Evolutionary conservation across 352 stramenopile genomes (phyloP).

Genomic region (Globisporangium cederbergense): DNA sequence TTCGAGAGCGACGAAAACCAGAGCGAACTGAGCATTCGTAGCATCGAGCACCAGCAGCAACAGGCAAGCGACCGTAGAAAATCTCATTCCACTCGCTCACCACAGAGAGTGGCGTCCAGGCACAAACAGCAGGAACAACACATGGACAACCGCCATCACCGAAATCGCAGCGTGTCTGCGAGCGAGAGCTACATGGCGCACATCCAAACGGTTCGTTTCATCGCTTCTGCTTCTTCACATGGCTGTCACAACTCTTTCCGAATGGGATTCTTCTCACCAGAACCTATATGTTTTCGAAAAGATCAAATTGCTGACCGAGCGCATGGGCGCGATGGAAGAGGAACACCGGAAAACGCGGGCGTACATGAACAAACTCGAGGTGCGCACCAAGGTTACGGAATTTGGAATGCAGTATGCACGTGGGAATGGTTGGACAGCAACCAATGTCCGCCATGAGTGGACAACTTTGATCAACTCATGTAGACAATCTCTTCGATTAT

Average conservation of each 20-base stretch:
- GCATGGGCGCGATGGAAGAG: constrained; percentile 43
- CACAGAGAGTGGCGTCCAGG: background rate
- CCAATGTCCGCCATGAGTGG: background rate
- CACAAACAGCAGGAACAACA: background rate
- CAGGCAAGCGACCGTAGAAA: background rate
- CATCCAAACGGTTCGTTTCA: constrained; percentile 34
- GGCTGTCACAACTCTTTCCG: background rate
- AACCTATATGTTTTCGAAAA: constrained; percentile 13
- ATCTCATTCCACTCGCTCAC: background rate
- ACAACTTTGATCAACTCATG: background rate
- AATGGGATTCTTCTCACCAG: background rate
- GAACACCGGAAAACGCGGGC: constrained; percentile 33
- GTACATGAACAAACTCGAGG: constrained; percentile 43
- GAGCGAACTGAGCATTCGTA: background rate
- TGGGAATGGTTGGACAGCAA: background rate
- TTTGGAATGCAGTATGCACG: background rate
- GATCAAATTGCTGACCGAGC: constrained; percentile 59
- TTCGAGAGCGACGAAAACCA: constrained; percentile 12
- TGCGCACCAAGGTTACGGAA: constrained; percentile 14
- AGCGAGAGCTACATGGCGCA: constrained; percentile 22
- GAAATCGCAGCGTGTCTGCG: constrained; percentile 1
- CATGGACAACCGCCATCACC: background rate
- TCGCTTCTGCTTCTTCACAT: background rate
- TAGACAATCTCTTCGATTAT: background rate
- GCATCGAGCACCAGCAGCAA: background rate